Evolutionary conservation across 768 basidiomycete species (phyloP), one percentile per base, ranked within the genome.

Genomic region (Rossbeevera mucosa): DNA sequence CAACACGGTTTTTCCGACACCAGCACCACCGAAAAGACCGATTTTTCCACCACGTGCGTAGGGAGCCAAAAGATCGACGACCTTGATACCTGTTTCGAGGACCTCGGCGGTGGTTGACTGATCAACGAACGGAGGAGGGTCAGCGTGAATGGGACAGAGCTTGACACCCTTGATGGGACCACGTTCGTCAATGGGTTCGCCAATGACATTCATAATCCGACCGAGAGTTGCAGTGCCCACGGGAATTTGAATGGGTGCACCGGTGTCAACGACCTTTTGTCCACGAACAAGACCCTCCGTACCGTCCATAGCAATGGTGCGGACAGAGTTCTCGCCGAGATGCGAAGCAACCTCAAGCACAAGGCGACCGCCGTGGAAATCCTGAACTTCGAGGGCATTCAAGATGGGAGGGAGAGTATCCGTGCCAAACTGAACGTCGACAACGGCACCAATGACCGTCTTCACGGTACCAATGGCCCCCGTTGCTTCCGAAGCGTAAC

Each of bases 31-130:
- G 77, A 99, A 96, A 65, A 99, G 90, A 82, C 96, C 96, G 73
- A 99, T 98, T 78, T 99, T 99, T 76, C 96, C 96, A 79, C 96
- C 96, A 86, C 96, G 94, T 63, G 96, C 96, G 71, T 99, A 99
- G 54, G 96, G 96, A 50, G 96, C 96, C 62, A 99, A 88, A 61
- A 99, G 88, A 74, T 99, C 96, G 72, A 99, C 96, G 69, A 99
- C 96, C 80, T 99, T 99, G 82, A 99, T 99, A 78, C 96, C 96
- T 51, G 96, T 99, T 79, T 99, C 96, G 66, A 99, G 81, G 51
- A 99, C 92, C 72, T 99, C 96, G 59, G 96, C 94, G 42, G 93
- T 94, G 50, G 96, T 99, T 28, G 96, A 96, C 76, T 99, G 96
- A 64, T 98, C 95, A 58, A 97, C 91, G 79, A 98, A 99, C 30